A percentile compares a stretch with the other conserved stretches of the same genome.
phyloP scores from a whole-genome alignment of 495 filamentous ascomycete species.

The Tricharina praecox region DNA sequence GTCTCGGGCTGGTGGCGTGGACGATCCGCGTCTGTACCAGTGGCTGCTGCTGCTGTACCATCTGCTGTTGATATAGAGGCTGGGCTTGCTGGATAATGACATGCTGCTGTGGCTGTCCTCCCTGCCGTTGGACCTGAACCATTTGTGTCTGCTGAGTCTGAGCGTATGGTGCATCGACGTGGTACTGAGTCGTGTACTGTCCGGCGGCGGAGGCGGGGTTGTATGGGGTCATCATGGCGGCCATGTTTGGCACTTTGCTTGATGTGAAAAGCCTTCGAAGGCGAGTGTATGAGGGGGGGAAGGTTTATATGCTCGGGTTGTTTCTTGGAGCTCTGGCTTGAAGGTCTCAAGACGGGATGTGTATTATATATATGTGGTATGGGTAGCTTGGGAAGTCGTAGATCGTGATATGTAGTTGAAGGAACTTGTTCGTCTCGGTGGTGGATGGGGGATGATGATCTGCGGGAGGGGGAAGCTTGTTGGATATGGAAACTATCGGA shows the following conservation, averaged over 20 bases:
- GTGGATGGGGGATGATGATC: neutral
- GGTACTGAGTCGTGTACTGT: constrained; percentile 1
- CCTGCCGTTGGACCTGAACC: neutral
- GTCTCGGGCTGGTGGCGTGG: neutral
- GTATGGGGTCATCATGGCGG: constrained; percentile 3
- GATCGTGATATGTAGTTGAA: too few relatives aligned
- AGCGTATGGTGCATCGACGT: neutral
- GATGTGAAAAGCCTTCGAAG: neutral
- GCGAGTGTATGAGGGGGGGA: too few relatives aligned
- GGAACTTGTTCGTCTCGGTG: too few relatives aligned
- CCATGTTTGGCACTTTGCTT: constrained; percentile 2
- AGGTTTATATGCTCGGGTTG: constrained; percentile 3
- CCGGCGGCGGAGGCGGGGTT: neutral
- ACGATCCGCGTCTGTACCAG: constrained; percentile 6
- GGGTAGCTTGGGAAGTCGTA: too few relatives aligned
- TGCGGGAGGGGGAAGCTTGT: neutral
- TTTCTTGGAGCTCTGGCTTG: neutral
- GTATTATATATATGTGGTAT: constrained; percentile 1
- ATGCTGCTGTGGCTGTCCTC: neutral
- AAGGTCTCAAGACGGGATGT: constrained; percentile 1
- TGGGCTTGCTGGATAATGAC: constrained; percentile 1
- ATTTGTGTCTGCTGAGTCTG: neutral
- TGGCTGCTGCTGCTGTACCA: constrained; percentile 3
- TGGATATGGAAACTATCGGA: neutral
- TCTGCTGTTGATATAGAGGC: constrained; percentile 5